Evolutionary conservation across 2,329 filamentous ascomycete genomes (phyloP), one percentile per base, ranked within the genome.

Genomic region (Xylariaceae sp.): DNA sequence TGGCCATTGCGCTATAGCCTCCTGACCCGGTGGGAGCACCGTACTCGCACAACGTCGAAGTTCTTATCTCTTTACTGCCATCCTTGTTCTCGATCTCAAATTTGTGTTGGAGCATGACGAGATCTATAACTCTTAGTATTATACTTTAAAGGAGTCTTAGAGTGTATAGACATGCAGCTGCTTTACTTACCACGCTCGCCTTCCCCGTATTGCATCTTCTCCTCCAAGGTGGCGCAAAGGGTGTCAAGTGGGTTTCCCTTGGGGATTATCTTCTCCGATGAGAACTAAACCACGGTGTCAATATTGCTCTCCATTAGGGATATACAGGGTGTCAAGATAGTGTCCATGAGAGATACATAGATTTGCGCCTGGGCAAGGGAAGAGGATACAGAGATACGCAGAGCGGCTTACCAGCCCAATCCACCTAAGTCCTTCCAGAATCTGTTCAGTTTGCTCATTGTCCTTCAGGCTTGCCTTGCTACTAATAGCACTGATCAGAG

Each of bases 201-300:
- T 67, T 89, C 80, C 68, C 84, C 89, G 74, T 89, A 96, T 74
- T 90, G 84, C 91, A 96, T 96, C 86, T 96, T 96, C 81, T 90
- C 78, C 81, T 96, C 91, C 37, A 96, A 84, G 2, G 87, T 89
- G 40, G 91, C 91, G 77, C 92, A 96, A 40, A 96, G 86, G n/a
- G 90, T 93, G 74, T 96, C 93, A 20, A 96, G 83, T 3, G 91
- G 89, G 79, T 90, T 96, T 49, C 87, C 89, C 52, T 86, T 80
- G 23, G 88, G 16, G 16, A 45, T 61, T 77, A 53, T 63, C 47
- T 84, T 77, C 70, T 84, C 81, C 65, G 87, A 81, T 49, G 85
- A 88, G 78, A 91, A 88, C n/a, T n/a, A n/a, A n/a, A n/a, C n/a
- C n/a, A n/a, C n/a, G n/a, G n/a, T n/a, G n/a, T n/a, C n/a, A n/a